Conservation (phyloP, 1,284 basidiomycete species). For the Amylostereum areolatum region DNA sequence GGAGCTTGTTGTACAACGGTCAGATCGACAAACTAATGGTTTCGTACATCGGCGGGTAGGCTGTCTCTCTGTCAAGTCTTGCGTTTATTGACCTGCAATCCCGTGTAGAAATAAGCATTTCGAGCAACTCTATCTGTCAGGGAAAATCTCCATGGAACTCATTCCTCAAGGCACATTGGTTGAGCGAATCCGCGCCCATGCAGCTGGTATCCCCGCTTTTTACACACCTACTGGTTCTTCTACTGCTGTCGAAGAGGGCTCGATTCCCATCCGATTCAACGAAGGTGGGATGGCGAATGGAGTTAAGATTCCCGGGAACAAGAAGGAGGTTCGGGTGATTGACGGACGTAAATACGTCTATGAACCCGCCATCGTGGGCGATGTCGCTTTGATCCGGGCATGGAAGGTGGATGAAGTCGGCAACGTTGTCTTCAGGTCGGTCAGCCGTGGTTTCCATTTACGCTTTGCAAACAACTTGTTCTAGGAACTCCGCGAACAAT, state of each 20-base stretch:
- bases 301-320: constrained; percentile 63
- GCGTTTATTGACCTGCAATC: not conserved
- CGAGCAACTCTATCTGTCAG: constrained; percentile 73
- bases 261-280: constrained; percentile 73
- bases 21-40: constrained; percentile 84
- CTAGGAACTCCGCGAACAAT: constrained; percentile 86
- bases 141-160: constrained; percentile 81
- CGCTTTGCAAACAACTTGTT: not conserved
- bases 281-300: constrained; percentile 60
- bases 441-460: constrained; percentile 4
- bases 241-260: constrained; percentile 77
- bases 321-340: constrained; percentile 78
- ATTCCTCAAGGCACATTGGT: constrained; percentile 90
- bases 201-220: constrained; percentile 94
- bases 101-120: constrained; percentile 67
- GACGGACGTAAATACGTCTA: constrained; percentile 82
- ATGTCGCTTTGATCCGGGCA: constrained; percentile 86
- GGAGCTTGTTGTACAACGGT: constrained; percentile 69
- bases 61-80: not conserved
- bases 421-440: constrained; percentile 79
- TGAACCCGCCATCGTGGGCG: constrained; percentile 83
- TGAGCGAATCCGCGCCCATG: constrained; percentile 88
- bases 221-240: constrained; percentile 93
- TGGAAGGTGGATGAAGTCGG: constrained; percentile 95
- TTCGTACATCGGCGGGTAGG: constrained; percentile 82